These are phyloP conservation scores for Begonia fuchsioides DNA, from an alignment of 306 rosid species.

Conservation along the genomic window DNA sequence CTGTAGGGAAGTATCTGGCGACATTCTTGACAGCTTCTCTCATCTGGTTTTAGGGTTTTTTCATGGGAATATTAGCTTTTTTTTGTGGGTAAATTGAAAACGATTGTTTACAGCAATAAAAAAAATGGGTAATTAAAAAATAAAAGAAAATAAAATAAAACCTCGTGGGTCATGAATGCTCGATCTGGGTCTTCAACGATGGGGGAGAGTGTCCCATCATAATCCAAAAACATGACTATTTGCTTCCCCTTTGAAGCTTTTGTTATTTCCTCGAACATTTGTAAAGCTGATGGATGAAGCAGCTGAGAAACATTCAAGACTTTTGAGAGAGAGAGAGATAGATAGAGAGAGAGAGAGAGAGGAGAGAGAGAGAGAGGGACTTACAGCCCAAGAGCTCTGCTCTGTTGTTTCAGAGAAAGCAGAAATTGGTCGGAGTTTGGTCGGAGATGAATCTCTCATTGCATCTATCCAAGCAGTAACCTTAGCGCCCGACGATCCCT, in stretches of 20 bases:
- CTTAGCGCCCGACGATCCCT: slow-evolving; percentile 20
- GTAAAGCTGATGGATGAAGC: slow-evolving; percentile 64
- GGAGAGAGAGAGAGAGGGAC: slow-evolving; percentile 10
- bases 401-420: slow-evolving; percentile 25
- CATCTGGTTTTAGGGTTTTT: slow-evolving; percentile 35
- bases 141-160: too few species aligned
- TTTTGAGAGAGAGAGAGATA: not conserved
- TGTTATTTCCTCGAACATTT: slow-evolving; percentile 43
- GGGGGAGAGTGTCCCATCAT: slow-evolving; percentile 92
- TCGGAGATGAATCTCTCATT: slow-evolving; percentile 85
- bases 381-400: slow-evolving; percentile 48
- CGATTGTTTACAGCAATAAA: too few species aligned
- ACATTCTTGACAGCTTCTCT: slow-evolving; percentile 52
- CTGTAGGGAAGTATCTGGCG: slow-evolving; percentile 75
- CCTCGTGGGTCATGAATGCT: slow-evolving; percentile 85
- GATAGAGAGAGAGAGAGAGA: too few species aligned
- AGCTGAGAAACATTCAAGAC: slow-evolving; percentile 18
- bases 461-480: slow-evolving; percentile 62
- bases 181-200: slow-evolving; percentile 79
- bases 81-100: not conserved
- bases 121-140: not conserved
- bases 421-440: slow-evolving; percentile 24
- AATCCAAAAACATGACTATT: slow-evolving; percentile 74
- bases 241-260: slow-evolving; percentile 44
- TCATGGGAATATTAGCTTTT: not conserved